These are phyloP conservation scores for Stentor coeruleus DNA, from an alignment of 73 alveolate species.

Conservation along the genomic window DNA sequence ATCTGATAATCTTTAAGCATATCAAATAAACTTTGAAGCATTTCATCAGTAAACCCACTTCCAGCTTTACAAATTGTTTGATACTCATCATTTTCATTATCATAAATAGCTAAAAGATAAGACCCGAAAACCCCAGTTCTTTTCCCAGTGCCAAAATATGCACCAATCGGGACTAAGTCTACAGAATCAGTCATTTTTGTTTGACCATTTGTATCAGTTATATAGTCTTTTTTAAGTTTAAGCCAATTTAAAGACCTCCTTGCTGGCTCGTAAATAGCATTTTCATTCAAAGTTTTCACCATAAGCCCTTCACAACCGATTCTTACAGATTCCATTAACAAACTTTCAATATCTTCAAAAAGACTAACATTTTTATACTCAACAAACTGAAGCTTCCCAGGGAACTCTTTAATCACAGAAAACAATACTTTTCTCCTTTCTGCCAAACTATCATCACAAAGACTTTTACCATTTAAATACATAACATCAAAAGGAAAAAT, in stretches of 20 bases:
- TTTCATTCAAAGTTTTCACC: slow-evolving; percentile 94
- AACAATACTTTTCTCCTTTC: slow-evolving; percentile 71
- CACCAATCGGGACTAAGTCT: slow-evolving; percentile 99
- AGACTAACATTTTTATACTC: slow-evolving; percentile 74
- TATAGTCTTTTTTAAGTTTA: slow-evolving; percentile 97
- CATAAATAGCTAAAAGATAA: slow-evolving; percentile 95
- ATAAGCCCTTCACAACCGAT: slow-evolving; percentile 98
- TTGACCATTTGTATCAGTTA: slow-evolving; percentile 28
- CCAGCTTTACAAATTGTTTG: slow-evolving; percentile 90
- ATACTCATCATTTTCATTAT: slow-evolving; percentile 92
- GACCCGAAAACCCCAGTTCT: slow-evolving; percentile 99
- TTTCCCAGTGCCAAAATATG: slow-evolving; percentile 99
- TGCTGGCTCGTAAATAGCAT: slow-evolving; percentile 98
- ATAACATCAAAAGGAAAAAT: slow-evolving; percentile 79
- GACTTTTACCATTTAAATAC: slow-evolving; percentile 64
- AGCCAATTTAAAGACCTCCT: slow-evolving; percentile 99
- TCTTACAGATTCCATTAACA: slow-evolving; percentile 79
- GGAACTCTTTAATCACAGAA: slow-evolving; percentile 43
- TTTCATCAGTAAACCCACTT: slow-evolving; percentile 57
- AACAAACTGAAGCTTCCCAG: slow-evolving; percentile 75
- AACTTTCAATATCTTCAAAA: slow-evolving; percentile 92
- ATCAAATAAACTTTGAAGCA: slow-evolving; percentile 4
- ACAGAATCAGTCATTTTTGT: slow-evolving; percentile 92
- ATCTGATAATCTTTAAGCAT: slow-evolving; percentile 62
- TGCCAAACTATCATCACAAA: slow-evolving; percentile 51